Conservation (phyloP, 1,139 yeast species). For the Taphrina wiesneri region DNA sequence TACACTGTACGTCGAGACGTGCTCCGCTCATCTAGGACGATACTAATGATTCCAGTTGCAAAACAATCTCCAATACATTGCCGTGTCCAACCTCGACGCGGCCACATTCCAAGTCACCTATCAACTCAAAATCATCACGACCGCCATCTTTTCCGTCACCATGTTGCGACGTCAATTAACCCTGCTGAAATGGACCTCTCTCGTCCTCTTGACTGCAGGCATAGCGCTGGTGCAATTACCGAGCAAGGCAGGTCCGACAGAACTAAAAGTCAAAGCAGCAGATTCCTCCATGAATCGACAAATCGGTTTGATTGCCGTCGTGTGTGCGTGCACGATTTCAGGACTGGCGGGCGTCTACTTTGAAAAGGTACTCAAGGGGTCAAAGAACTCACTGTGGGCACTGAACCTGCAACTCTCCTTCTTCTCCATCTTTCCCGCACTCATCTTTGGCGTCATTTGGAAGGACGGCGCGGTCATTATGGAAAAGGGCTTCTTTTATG, state of each 20-base stretch:
- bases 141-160: slow-evolving; percentile 51
- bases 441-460: slow-evolving; percentile 47
- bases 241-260: slow-evolving; percentile 37
- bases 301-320: slow-evolving; percentile 48
- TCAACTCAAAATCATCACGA: slow-evolving; percentile 50
- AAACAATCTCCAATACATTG: slow-evolving; percentile 50
- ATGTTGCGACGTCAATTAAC: slow-evolving; percentile 46
- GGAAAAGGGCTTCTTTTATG: slow-evolving; percentile 48
- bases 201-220: slow-evolving; percentile 47
- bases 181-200: slow-evolving; percentile 47
- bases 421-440: slow-evolving; percentile 50
- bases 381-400: slow-evolving; percentile 48
- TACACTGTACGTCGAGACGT: slow-evolving; percentile 43
- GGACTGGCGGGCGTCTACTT: slow-evolving; percentile 52
- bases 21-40: not conserved
- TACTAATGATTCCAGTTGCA: slow-evolving; percentile 42
- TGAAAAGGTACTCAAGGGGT: slow-evolving; percentile 50
- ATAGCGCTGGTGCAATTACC: slow-evolving; percentile 51
- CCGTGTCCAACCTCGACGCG: slow-evolving; percentile 50
- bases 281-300: slow-evolving; percentile 23
- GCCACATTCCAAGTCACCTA: slow-evolving; percentile 52
- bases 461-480: slow-evolving; percentile 47
- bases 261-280: not conserved
- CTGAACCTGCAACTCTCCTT: slow-evolving; percentile 49
- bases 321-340: slow-evolving; percentile 47